Evolutionary conservation across 1,284 basidiomycete genomes (phyloP).

Genomic region (Golubevia pallescens): DNA sequence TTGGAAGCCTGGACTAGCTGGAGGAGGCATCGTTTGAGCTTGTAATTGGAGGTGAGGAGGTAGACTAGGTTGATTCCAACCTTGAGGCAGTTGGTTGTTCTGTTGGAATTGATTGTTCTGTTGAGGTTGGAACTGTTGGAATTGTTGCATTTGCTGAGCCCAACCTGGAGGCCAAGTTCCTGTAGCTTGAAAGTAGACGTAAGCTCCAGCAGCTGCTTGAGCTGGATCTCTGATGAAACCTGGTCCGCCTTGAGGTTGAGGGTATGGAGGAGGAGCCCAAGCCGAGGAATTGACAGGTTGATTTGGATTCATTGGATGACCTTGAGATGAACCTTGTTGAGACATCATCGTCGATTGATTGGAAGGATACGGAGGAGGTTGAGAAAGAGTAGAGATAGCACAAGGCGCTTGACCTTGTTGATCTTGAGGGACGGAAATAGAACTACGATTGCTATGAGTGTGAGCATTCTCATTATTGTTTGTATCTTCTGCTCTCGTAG

Average conservation of each 20-base stretch:
- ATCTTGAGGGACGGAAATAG: not conserved
- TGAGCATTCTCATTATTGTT: not conserved
- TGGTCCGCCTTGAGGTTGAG: not conserved
- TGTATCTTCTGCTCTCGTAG: no score
- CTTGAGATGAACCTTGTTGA: not conserved
- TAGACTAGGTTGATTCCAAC: no score
- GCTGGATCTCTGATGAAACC: not conserved
- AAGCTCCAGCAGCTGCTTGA: not conserved
- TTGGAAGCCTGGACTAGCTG: no score
- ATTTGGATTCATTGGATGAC: slow-evolving; percentile 7
- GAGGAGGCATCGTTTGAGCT: no score
- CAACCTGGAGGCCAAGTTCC: not conserved
- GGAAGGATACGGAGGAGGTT: not conserved
- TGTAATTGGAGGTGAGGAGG: no score
- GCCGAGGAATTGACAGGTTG: slow-evolving; percentile 7
- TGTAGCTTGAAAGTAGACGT: not conserved
- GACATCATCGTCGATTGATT: not conserved
- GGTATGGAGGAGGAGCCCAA: not conserved
- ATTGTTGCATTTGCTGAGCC: slow-evolving; percentile 8
- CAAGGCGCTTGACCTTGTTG: slow-evolving; percentile 6
- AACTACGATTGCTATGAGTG: not conserved
- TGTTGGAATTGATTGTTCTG: slow-evolving; percentile 7
- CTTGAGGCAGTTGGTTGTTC: not conserved
- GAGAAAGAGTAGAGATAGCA: not conserved
- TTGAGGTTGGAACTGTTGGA: slow-evolving; percentile 5